Conservation (phyloP, 2,329 filamentous ascomycete genomes). For the Fusarium liriodendri region DNA sequence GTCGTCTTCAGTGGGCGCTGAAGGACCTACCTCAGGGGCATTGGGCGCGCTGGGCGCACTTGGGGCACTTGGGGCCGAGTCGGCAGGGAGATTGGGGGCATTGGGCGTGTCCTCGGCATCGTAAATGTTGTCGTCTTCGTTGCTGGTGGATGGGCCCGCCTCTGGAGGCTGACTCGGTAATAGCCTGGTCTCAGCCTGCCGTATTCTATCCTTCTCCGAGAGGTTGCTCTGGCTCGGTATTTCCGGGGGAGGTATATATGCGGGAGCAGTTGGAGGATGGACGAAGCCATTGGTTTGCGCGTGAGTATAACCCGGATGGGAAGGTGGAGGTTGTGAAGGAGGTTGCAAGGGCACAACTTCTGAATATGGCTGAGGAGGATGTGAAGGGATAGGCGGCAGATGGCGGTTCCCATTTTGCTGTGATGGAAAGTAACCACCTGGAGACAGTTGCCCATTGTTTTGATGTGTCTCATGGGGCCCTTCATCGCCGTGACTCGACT, state of each 20-base stretch:
- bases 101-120: constrained; percentile 56
- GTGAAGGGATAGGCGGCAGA: constrained; percentile 44
- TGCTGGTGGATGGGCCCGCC: constrained; percentile 41
- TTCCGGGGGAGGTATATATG: constrained; percentile 70
- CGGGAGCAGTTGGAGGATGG: constrained; percentile 48
- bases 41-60: constrained; percentile 14
- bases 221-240: constrained; percentile 70
- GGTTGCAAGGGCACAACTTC: constrained; percentile 24
- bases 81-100: constrained; percentile 18
- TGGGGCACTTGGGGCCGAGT: constrained; percentile 19
- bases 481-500: constrained; percentile 38
- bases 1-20: constrained; percentile 60
- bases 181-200: constrained; percentile 80
- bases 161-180: constrained; percentile 79
- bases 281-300: constrained; percentile 30
- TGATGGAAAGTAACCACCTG: constrained; percentile 41
- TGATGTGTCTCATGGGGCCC: constrained; percentile 33
- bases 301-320: constrained; percentile 17
- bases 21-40: constrained; percentile 47
- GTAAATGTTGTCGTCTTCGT: constrained; percentile 61
- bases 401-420: constrained; percentile 51
- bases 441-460: constrained; percentile 31
- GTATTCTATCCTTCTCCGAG: constrained; percentile 85
- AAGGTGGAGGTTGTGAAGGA: constrained; percentile 22
- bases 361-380: constrained; percentile 51